Percentiles rank a stretch among this genome's conserved stretches.
Conservation (phyloP, 1,139 yeast genomes). For the Suhomyces wounanorum region DNA sequence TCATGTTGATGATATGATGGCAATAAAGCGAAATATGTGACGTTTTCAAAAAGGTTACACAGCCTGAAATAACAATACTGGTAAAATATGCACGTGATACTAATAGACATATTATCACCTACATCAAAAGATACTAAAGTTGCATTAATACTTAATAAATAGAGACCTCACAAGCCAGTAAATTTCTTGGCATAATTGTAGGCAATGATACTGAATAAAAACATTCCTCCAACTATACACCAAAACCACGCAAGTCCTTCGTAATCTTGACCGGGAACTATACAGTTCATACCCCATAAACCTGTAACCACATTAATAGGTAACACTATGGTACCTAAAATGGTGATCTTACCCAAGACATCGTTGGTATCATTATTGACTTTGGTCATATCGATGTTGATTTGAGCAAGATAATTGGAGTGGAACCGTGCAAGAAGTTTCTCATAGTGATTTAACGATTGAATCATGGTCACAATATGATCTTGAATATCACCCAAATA, state of each 20-base stretch:
- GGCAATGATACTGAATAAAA: slow-evolving; percentile 41
- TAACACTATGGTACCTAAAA: slow-evolving; percentile 89
- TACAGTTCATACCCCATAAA: slow-evolving; percentile 97
- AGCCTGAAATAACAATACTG: slow-evolving; percentile 1
- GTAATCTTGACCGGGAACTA: slow-evolving; percentile 88
- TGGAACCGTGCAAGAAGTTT: slow-evolving; percentile 90
- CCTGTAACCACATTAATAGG: slow-evolving; percentile 96
- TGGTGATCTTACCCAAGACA: slow-evolving; percentile 89
- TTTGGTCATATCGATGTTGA: slow-evolving; percentile 94
- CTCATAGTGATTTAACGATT: slow-evolving; percentile 89
- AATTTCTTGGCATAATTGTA: slow-evolving; percentile 46
- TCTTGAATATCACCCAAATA: slow-evolving; percentile 87
- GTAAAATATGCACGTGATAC: not conserved
- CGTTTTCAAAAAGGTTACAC: not conserved
- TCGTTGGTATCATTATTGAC: slow-evolving; percentile 98
- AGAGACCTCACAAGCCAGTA: slow-evolving; percentile 33
- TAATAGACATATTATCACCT: not conserved
- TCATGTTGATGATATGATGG: slow-evolving; percentile 28
- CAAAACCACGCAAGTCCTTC: slow-evolving; percentile 83
- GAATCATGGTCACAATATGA: slow-evolving; percentile 94
- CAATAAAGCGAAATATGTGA: not conserved
- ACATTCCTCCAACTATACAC: slow-evolving; percentile 37
- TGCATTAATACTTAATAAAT: not conserved
- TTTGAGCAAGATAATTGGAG: slow-evolving; percentile 92
- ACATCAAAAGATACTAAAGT: not conserved